Evolutionary conservation across 139 green algal genomes (phyloP).

Genomic region (Chlorella vulgaris): DNA sequence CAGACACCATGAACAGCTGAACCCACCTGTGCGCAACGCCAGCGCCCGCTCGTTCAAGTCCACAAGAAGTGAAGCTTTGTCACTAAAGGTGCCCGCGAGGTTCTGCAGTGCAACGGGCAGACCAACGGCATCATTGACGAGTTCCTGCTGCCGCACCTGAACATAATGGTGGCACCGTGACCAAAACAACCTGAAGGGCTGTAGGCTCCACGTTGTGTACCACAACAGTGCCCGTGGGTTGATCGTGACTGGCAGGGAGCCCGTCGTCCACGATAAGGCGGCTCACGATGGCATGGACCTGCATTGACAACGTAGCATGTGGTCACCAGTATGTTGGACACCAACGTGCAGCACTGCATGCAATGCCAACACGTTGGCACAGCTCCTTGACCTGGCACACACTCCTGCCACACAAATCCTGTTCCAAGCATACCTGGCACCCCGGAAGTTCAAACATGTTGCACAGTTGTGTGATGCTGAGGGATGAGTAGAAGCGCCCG

Average conservation of each 20-base stretch:
- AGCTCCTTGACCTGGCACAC: too few relatives aligned
- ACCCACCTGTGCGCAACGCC: constrained; percentile 77
- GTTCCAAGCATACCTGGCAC: constrained; percentile 56
- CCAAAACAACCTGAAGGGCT: constrained; percentile 69
- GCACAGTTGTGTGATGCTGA: constrained; percentile 87
- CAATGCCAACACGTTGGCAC: too few relatives aligned
- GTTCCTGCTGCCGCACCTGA: too few relatives aligned
- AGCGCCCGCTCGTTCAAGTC: constrained; percentile 96
- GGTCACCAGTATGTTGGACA: too few relatives aligned
- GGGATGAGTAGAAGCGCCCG: constrained; percentile 80
- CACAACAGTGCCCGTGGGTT: constrained; percentile 92
- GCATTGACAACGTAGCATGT: constrained; percentile 33
- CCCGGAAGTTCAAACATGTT: constrained; percentile 89
- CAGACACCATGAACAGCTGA: constrained; percentile 17
- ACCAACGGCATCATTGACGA: too few relatives aligned
- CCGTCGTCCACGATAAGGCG: constrained; percentile 93
- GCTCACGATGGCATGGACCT: constrained; percentile 80
- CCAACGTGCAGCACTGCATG: too few relatives aligned
- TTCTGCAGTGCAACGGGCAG: constrained; percentile 46
- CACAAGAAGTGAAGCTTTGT: constrained; percentile 83
- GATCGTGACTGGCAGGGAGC: constrained; percentile 91
- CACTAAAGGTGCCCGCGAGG: constrained; percentile 76
- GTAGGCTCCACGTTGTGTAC: constrained; percentile 86
- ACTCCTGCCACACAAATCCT: neutral
- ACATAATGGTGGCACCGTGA: too few relatives aligned